A percentile compares a stretch with the other conserved stretches of the same genome.
Evolutionary conservation across 345 rosid genomes (phyloP).

Genomic region (Eucalyptus dawsonii): DNA sequence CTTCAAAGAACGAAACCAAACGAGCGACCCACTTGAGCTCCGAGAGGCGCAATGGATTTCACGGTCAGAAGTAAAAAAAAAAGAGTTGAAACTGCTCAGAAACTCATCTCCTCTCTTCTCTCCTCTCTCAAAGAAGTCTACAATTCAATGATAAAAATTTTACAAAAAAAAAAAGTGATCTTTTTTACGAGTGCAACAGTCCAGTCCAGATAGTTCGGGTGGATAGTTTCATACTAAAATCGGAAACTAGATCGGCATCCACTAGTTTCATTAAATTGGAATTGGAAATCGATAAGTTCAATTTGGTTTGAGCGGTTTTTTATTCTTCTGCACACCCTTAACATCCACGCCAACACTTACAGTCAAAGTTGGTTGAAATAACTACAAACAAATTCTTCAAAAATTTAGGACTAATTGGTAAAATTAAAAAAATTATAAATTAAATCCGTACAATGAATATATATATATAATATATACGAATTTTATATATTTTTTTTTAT

Average conservation of each 20-base stretch:
- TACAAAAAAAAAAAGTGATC: not conserved
- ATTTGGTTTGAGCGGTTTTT: accelerated
- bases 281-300: accelerated
- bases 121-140: not conserved
- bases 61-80: not conserved
- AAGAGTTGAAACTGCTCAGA: not conserved
- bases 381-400: not conserved
- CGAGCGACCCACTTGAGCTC: not conserved
- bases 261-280: no score
- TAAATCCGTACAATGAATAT: no score
- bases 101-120: not conserved
- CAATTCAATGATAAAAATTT: not conserved
- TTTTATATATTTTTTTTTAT: no score
- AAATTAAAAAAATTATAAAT: not conserved
- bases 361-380: accelerated
- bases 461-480: no score
- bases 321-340: no score
- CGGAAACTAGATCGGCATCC: not conserved
- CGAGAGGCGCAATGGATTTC: not conserved
- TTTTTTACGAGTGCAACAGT: accelerated
- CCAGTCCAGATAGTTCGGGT: accelerated
- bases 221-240: not conserved
- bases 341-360: accelerated
- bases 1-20: not conserved
- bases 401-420: not conserved